Conservation (phyloP, 2,329 filamentous ascomycete species). For the Colletotrichum sublineola region DNA sequence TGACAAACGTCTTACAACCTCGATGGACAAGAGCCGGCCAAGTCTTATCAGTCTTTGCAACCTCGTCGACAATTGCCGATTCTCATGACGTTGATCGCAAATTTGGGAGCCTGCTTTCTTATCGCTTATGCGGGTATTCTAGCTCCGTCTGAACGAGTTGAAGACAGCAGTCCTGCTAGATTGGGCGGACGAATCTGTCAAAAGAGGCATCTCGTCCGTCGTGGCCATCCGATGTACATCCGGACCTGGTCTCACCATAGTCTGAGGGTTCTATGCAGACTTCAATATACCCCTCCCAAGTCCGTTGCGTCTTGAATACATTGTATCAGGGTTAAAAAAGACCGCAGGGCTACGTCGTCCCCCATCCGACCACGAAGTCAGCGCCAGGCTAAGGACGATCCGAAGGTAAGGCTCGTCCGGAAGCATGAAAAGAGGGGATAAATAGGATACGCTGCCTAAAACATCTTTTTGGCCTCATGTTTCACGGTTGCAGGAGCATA, state of each 20-base stretch:
- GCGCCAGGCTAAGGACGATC: too few species aligned
- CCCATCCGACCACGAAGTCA: too few species aligned
- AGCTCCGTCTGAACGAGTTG: not conserved
- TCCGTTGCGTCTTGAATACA: not conserved
- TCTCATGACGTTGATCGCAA: not conserved
- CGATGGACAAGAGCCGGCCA: too few species aligned
- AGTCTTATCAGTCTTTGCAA: not conserved
- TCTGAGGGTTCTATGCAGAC: slow-evolving; percentile 9
- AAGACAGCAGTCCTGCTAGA: too few species aligned
- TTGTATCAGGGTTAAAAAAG: too few species aligned
- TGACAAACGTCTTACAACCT: too few species aligned
- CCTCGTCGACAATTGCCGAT: not conserved
- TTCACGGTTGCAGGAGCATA: too few species aligned
- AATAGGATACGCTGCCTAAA: too few species aligned
- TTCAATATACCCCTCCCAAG: not conserved
- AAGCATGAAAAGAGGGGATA: not conserved
- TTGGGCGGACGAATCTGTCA: not conserved
- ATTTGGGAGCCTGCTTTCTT: not conserved
- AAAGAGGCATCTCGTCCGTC: slow-evolving; percentile 1
- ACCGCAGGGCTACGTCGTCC: not conserved
- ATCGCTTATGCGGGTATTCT: not conserved
- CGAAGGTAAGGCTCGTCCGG: not conserved
- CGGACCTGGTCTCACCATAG: slow-evolving; percentile 1
- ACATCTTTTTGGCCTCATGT: too few species aligned
- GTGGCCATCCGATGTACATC: not conserved